Evolutionary conservation across 192 early-diverging fungal species (phyloP).

Genomic region (Entomortierella beljakovae): DNA sequence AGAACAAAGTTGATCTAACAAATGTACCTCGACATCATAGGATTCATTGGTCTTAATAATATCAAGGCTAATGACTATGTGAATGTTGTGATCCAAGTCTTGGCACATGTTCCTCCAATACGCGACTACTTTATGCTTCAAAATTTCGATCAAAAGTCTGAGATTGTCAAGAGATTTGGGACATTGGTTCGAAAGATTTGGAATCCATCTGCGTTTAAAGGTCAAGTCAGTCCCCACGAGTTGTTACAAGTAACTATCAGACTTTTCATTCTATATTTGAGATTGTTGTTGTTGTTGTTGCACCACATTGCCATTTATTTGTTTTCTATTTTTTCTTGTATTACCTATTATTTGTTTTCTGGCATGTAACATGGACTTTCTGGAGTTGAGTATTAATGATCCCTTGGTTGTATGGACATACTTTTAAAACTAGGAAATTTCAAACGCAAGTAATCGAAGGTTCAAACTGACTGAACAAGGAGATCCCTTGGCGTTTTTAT

Average conservation of each 20-base stretch:
- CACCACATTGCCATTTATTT: background rate
- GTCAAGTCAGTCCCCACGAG: slow-evolving; percentile 97
- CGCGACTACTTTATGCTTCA: slow-evolving; percentile 84
- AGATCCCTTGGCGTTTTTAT: slow-evolving; percentile 89
- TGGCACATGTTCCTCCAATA: slow-evolving; percentile 89
- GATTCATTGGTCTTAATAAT: slow-evolving; percentile 95
- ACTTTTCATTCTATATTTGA: no score
- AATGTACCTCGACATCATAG: slow-evolving; percentile 30
- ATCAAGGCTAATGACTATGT: slow-evolving; percentile 96
- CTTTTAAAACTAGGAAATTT: slow-evolving; percentile 86
- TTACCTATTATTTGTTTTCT: no score
- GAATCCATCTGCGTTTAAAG: slow-evolving; percentile 92
- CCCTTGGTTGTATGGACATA: no score
- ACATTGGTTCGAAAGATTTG: slow-evolving; percentile 90
- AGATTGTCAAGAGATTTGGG: slow-evolving; percentile 80
- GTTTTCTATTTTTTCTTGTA: background rate
- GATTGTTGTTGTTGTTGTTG: background rate
- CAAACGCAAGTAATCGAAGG: slow-evolving; percentile 79
- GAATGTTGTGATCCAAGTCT: slow-evolving; percentile 90
- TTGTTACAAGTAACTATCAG: slow-evolving; percentile 75
- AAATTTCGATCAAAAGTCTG: slow-evolving; percentile 60
- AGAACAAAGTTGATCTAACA: background rate
- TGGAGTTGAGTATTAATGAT: no score
- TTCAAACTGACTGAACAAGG: slow-evolving; percentile 85
- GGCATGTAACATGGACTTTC: no score